Percentiles rank a stretch among this genome's conserved stretches.
phyloP scores from a whole-genome alignment of 2,329 filamentous ascomycete genomes.

The Elsinoe fawcettii region DNA sequence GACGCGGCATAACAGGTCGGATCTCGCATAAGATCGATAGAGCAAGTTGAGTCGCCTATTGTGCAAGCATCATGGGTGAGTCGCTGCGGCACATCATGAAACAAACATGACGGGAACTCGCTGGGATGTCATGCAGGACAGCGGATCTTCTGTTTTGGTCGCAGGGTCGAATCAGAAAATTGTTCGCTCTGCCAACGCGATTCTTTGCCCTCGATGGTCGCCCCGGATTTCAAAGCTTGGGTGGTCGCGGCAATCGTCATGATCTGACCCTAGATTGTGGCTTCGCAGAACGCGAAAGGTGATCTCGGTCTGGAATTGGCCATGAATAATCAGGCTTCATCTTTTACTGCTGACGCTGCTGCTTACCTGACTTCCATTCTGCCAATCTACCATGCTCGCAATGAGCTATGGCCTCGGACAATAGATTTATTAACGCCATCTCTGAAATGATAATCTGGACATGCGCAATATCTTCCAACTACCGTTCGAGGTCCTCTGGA shows the following conservation, averaged over 20 bases:
- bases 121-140: too few species aligned
- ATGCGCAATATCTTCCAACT: slow-evolving; percentile 1
- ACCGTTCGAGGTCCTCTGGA: slow-evolving; percentile 14
- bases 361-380: too few species aligned
- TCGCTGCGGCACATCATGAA: too few species aligned
- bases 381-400: too few species aligned
- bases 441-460: not conserved
- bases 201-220: too few species aligned
- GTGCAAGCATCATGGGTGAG: not conserved
- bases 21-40: not conserved
- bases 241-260: not conserved
- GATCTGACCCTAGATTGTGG: not conserved
- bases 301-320: not conserved
- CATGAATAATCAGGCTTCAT: not conserved
- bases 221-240: not conserved
- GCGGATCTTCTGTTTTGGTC: too few species aligned
- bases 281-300: not conserved
- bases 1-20: not conserved
- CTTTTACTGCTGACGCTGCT: not conserved
- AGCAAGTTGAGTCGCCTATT: not conserved
- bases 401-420: too few species aligned
- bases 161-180: too few species aligned
- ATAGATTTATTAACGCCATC: too few species aligned
- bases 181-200: too few species aligned
- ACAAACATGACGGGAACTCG: too few species aligned